Evolutionary conservation across 176 grass and related monocot species (phyloP), one percentile per base, ranked within the genome.

Genomic region (Olyra latifolia): DNA sequence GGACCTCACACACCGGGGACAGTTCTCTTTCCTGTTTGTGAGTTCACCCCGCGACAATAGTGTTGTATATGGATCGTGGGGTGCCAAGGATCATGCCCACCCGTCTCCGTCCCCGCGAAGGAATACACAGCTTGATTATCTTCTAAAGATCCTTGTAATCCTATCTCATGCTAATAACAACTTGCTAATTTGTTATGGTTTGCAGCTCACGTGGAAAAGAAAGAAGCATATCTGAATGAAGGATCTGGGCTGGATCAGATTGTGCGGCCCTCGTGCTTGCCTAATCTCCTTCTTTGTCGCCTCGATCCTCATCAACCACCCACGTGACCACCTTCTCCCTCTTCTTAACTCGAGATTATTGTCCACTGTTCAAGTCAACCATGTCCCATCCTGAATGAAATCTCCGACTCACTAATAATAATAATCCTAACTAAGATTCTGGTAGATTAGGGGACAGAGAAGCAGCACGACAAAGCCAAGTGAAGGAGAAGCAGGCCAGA

Each of bases 311-410:
- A 12, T 52, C 44, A 35, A 27, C 16, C 14, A 35, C 50, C 54
- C 54, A 71, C 76, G 62, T 80, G 68, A 23, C n/a, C 74, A 66
- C 83, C 30, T 29, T 41, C 54, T 29, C 15, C 32, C 16, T 22
- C 54, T 62, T 11, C 71, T 43, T 22, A 50, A 30, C n/a, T 74
- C 80, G 32, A 80, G 60, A 84, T 69, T 8, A 49, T 74, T 88
- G 81, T 80, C 75, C 32, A 27, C 62, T 45, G 19, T 30, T 22
- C 53, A 64, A 50, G 85, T 64, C 72, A 82, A 87, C 85, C 5
- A 15, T 60, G 49, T 58, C 43, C 16, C 35, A 25, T 35, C 32
- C 32, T 35, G 32, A 35, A 35, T 48, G 1, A 10, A 23, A 9
- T 19, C 20, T 24, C 1, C 55, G 2, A 35, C 32, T 4, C 32